Conservation (phyloP, 306 rosid genomes). For the Glycine tomentella region DNA sequence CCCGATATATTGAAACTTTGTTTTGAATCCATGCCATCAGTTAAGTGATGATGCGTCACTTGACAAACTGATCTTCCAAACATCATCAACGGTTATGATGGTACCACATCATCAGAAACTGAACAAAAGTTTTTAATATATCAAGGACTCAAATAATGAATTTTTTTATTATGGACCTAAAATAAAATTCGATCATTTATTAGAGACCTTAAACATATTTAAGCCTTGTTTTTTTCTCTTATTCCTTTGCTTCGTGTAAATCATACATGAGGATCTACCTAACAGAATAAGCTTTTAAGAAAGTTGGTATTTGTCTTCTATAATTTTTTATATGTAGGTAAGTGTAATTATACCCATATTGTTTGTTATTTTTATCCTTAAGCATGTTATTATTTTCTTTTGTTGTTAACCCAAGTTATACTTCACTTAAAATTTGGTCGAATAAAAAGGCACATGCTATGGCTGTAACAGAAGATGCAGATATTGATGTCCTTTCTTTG, state of each 20-base stretch:
- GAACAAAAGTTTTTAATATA: no score
- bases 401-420: not conserved
- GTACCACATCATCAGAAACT: no score
- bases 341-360: not conserved
- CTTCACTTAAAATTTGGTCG: not conserved
- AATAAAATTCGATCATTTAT: no score
- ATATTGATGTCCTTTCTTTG: not conserved
- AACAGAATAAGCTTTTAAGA: not conserved
- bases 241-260: slow-evolving; percentile 17
- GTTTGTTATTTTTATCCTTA: not conserved
- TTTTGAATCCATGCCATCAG: no score
- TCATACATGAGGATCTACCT: not conserved
- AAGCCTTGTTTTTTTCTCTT: no score
- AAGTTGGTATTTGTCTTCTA: not conserved
- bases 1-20: no score
- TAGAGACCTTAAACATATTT: no score
- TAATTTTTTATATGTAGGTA: not conserved
- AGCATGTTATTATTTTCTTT: not conserved
- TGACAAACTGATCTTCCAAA: no score
- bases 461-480: not conserved
- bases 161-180: no score
- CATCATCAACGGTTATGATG: no score
- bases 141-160: no score
- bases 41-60: no score
- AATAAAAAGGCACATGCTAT: slow-evolving; percentile 1